Evolutionary conservation across 2,329 filamentous ascomycete species (phyloP), one percentile per base, ranked within the genome.

Genomic region (Neurospora sp.): DNA sequence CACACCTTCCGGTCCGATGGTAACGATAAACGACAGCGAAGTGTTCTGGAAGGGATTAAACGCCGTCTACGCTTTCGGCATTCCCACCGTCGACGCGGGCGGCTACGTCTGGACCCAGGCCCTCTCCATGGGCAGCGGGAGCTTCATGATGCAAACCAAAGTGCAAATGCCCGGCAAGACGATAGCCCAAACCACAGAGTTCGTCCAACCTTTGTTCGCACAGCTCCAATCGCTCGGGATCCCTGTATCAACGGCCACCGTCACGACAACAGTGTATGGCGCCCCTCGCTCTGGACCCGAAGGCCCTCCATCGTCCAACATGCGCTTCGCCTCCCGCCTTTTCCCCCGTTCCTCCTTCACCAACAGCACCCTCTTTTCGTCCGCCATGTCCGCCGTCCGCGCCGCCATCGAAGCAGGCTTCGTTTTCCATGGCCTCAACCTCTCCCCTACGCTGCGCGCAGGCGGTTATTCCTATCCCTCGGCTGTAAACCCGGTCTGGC

Each of bases 21-120:
- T 69, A 23, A 73, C 68, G 5, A 66, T 72, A 40, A 62, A 69
- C 17, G 43, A 71, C 23, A 15, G 38, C 6, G 72, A 71, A 2
- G 67, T 69, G 0, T 78, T 78, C 66, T 77, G 80, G 80, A 70
- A 71, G 0, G 80, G 75, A 1, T 77, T 81, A 41, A 74, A 77
- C 66, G 68, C 73, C 11, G 79, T 79, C 70, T 78, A 79, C 70
- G 73, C 73, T 4, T 80, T 80, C 69, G 78, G 78, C 17, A 73
- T 77, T 36, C 72, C 74, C 15, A 77, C 80, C 52, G 76, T 77
- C 19, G 78, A 81, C 67, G 77, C 77, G 37, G 77, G 78, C 38
- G 79, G 80, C 17, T 81, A 80, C 70, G 79, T 78, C 71, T 79
- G 70, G 69, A 73, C 71, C 12, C 70, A 78, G 71, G 74, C 79